Evolutionary conservation across 345 rosid species (phyloP).

Genomic region (Limnanthes douglasii): DNA sequence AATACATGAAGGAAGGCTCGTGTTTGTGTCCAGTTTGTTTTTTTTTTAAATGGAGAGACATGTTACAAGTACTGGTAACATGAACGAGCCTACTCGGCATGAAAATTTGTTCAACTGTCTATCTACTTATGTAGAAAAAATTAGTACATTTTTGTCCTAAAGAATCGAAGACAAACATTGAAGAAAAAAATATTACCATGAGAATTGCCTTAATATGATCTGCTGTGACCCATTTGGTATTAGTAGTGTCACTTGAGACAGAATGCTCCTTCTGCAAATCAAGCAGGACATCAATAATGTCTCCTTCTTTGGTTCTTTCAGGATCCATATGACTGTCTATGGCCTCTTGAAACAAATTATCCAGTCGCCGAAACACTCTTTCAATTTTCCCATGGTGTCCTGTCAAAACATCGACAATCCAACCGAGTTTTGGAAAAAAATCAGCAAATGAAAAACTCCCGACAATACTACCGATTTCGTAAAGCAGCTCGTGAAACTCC

Average conservation of each 20-base stretch:
- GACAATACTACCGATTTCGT: constrained; percentile 12
- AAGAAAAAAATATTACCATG: too few species aligned
- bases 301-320: constrained; percentile 12
- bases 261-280: constrained; percentile 12
- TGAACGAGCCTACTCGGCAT: too few species aligned
- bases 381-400: constrained; percentile 18
- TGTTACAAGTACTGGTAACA: too few species aligned
- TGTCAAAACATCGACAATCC: constrained; percentile 22
- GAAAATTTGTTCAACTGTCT: too few species aligned
- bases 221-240: constrained; percentile 11
- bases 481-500: constrained; percentile 14
- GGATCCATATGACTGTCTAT: constrained; percentile 31
- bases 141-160: too few species aligned
- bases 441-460: constrained; percentile 15
- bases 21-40: too few species aligned
- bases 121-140: too few species aligned
- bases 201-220: constrained; percentile 42
- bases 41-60: too few species aligned
- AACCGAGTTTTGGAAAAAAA: constrained; percentile 19
- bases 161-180: too few species aligned
- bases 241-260: constrained; percentile 6
- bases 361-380: constrained; percentile 10
- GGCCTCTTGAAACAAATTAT: constrained; percentile 12
- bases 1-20: too few species aligned
- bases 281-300: constrained; percentile 27